Base-by-base conservation (phyloP, 805 yeast genomes). In the Cyberlindnera americana region DNA sequence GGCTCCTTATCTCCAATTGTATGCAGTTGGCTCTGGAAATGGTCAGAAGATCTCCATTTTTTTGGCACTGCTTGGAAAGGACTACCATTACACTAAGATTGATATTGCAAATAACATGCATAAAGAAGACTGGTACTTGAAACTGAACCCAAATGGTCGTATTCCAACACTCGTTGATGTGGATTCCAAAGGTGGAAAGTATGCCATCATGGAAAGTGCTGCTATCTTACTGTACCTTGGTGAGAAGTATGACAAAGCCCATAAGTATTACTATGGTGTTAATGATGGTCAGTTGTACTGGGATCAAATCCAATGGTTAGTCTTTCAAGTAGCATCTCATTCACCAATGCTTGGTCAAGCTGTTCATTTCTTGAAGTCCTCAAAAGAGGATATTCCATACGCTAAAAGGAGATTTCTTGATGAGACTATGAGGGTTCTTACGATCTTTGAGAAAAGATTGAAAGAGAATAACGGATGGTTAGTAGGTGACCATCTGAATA, bases 291-390 rank as follows among this genome's bases (percentile, higher is more conserved):
- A 21, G 23, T 50, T 59, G 33, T 80, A 78, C 57, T 81, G 75
- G 59, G 70, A 67, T 47, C 70, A 72, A 54, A 53, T 72, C 48
- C 77, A 76, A 46, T 70, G 81, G 72, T 47, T 73, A 7, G 65
- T 66, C 29, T 79, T 76, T 67, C 82, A 77, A 50, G 69, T 73
- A 62, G 78, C 81, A 44, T 75, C 76, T 7, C 60, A 73, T 29
- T 81, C 81, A 23, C 84, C 85, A 41, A 75, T 71, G 69, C 78
- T 71, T 51, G 85, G 86, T 10, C 84, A 79, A 54, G 75, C 73
- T 30, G 55, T 59, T 44, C 79, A 73, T 53, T 81, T 78, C 53
- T 27, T 43, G 2, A 15, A 40, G 5, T 68, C 41, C 50, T 76
- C 81, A 6, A 57, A 63, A 0, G 83, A 75, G 45, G 72, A 77